These are phyloP conservation scores for Lachancea thermotolerans DNA, from an alignment of 805 yeast species.

Conservation along the genomic window DNA sequence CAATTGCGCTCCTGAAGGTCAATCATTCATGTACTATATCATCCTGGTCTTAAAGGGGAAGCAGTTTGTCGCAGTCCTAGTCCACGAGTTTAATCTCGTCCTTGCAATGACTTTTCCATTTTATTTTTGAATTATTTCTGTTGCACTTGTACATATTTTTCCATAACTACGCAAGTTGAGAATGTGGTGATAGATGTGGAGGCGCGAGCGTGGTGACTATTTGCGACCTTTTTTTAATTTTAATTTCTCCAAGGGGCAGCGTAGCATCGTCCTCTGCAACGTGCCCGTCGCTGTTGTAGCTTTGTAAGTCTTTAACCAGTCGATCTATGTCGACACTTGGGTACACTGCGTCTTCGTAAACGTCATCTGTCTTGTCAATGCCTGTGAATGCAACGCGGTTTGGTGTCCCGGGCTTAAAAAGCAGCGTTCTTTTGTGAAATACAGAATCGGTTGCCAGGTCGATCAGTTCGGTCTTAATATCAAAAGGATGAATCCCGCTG, in stretches of 20 bases:
- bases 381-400: slow-evolving; percentile 46
- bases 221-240: slow-evolving; percentile 4
- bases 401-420: slow-evolving; percentile 50
- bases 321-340: slow-evolving; percentile 21
- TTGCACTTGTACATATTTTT: slow-evolving; percentile 20
- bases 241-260: slow-evolving; percentile 10
- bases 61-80: not conserved
- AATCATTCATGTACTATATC: slow-evolving; percentile 2
- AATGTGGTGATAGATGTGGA: slow-evolving; percentile 1
- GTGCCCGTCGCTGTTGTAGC: slow-evolving; percentile 7
- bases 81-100: slow-evolving; percentile 1
- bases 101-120: slow-evolving; percentile 8
- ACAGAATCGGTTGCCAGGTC: slow-evolving; percentile 41
- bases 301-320: slow-evolving; percentile 16
- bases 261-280: slow-evolving; percentile 9
- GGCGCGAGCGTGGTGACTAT: slow-evolving; percentile 4
- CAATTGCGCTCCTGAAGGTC: not conserved
- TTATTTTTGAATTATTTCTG: slow-evolving; percentile 4
- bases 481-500: slow-evolving; percentile 39
- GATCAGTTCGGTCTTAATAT: slow-evolving; percentile 39
- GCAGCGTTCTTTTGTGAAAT: slow-evolving; percentile 41
- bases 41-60: not conserved
- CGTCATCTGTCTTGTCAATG: slow-evolving; percentile 28
- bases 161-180: not conserved
- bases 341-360: slow-evolving; percentile 20